Conservation (phyloP, 495 filamentous ascomycete genomes). For the Monascus purpureus region DNA sequence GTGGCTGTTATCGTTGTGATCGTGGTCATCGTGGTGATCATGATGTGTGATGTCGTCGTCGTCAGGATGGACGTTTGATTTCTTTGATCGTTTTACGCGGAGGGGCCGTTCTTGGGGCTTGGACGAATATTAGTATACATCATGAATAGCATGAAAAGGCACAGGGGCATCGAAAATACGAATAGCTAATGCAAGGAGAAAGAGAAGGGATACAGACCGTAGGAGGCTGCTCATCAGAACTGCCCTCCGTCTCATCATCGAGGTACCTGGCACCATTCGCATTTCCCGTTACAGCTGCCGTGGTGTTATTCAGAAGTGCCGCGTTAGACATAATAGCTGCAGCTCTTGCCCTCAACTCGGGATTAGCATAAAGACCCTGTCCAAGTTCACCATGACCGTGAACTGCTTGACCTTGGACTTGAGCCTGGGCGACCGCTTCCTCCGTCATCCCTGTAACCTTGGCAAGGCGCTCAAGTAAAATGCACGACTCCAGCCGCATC, state of each 20-base stretch:
- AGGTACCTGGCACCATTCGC: slow-evolving; percentile 12
- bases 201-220: slow-evolving; percentile 14
- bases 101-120: slow-evolving; percentile 87
- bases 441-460: slow-evolving; percentile 67
- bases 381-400: not conserved
- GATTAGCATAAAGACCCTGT: slow-evolving; percentile 11
- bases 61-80: slow-evolving; percentile 17
- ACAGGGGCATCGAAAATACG: slow-evolving; percentile 3
- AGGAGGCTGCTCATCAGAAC: slow-evolving; percentile 33
- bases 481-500: slow-evolving; percentile 79
- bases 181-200: not conserved
- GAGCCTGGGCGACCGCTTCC: slow-evolving; percentile 15
- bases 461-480: slow-evolving; percentile 76
- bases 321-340: slow-evolving; percentile 20
- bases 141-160: not conserved
- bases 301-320: slow-evolving; percentile 9
- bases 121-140: slow-evolving; percentile 4
- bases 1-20: slow-evolving; percentile 8
- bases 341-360: slow-evolving; percentile 22
- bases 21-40: slow-evolving; percentile 9
- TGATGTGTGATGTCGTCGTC: slow-evolving; percentile 8
- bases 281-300: slow-evolving; percentile 7
- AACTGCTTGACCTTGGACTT: not conserved
- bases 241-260: slow-evolving; percentile 35
- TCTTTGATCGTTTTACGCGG: slow-evolving; percentile 68